phyloP scores from a whole-genome alignment of 2,329 filamentous ascomycete species.

The Zopfia rhizophila region DNA sequence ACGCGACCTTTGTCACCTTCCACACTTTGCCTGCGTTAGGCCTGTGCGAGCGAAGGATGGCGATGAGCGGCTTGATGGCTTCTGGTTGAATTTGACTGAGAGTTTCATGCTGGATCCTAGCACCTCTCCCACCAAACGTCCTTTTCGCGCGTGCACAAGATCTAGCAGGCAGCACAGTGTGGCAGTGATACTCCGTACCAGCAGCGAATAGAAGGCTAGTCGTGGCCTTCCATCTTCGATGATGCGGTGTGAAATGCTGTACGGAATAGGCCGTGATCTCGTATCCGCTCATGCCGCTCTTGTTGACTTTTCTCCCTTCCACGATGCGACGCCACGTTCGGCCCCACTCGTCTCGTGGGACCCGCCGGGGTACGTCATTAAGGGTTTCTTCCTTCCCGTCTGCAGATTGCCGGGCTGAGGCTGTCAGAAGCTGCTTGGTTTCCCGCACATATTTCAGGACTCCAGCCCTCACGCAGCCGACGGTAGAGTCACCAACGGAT shows the following conservation, averaged over 20 bases:
- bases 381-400: constrained; percentile 39
- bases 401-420: constrained; percentile 46
- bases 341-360: constrained; percentile 51
- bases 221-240: no score
- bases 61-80: constrained; percentile 21
- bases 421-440: constrained; percentile 36
- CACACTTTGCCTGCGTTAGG: constrained; percentile 24
- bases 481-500: constrained; percentile 25
- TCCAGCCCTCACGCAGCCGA: constrained; percentile 20
- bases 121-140: constrained; percentile 4
- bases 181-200: no score
- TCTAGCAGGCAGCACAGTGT: no score
- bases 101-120: constrained; percentile 6
- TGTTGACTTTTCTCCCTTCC: constrained; percentile 31
- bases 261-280: no score
- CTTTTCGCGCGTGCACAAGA: constrained; percentile 11
- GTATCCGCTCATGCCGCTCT: constrained; percentile 37
- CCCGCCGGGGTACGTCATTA: constrained; percentile 47
- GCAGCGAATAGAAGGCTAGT: no score
- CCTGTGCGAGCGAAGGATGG: constrained; percentile 17
- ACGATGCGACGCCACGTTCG: constrained; percentile 48
- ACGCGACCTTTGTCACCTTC: constrained; percentile 26
- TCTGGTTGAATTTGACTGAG: constrained; percentile 7
- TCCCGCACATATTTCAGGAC: constrained; percentile 28
- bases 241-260: no score